Evolutionary conservation across 768 basidiomycete genomes (phyloP).

Genomic region (Auricularia heimuer): DNA sequence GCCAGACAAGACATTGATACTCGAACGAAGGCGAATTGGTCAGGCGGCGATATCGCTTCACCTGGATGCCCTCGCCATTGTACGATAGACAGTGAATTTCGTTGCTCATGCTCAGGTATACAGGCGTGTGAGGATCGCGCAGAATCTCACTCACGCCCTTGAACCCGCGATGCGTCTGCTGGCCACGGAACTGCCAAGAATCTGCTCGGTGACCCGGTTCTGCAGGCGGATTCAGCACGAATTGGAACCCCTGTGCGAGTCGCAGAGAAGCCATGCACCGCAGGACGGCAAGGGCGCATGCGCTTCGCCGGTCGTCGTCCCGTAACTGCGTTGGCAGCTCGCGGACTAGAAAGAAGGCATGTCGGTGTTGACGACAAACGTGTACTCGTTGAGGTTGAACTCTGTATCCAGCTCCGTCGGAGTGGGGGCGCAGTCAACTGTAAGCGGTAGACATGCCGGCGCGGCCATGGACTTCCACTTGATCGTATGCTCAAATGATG

Average conservation of each 20-base stretch:
- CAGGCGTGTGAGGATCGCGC: slow-evolving; percentile 39
- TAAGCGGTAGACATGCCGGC: slow-evolving; percentile 82
- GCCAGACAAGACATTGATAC: slow-evolving; percentile 92
- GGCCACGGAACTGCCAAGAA: slow-evolving; percentile 8
- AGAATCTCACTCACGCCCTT: neutral
- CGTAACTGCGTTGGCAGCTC: neutral
- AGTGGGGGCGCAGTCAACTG: slow-evolving; percentile 80
- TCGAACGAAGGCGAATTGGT: slow-evolving; percentile 50
- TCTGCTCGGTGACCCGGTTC: slow-evolving; percentile 20
- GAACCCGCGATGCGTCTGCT: slow-evolving; percentile 11
- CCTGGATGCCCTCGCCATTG: slow-evolving; percentile 82
- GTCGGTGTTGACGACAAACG: slow-evolving; percentile 78
- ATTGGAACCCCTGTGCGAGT: slow-evolving; percentile 90
- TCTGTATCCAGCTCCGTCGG: slow-evolving; percentile 61
- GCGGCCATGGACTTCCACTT: slow-evolving; percentile 87
- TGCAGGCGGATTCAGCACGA: slow-evolving; percentile 50
- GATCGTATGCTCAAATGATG: slow-evolving; percentile 69
- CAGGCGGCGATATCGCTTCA: slow-evolving; percentile 73
- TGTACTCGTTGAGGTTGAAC: slow-evolving; percentile 79
- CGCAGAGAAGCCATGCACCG: slow-evolving; percentile 89
- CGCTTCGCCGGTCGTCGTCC: slow-evolving; percentile 47
- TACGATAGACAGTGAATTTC: slow-evolving; percentile 91
- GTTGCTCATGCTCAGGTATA: slow-evolving; percentile 91
- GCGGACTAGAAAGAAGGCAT: slow-evolving; percentile 71
- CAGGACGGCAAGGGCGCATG: slow-evolving; percentile 76